These are phyloP conservation scores for Malassezia dermatis DNA, from an alignment of 1,284 basidiomycete genomes.

Conservation along the genomic window DNA sequence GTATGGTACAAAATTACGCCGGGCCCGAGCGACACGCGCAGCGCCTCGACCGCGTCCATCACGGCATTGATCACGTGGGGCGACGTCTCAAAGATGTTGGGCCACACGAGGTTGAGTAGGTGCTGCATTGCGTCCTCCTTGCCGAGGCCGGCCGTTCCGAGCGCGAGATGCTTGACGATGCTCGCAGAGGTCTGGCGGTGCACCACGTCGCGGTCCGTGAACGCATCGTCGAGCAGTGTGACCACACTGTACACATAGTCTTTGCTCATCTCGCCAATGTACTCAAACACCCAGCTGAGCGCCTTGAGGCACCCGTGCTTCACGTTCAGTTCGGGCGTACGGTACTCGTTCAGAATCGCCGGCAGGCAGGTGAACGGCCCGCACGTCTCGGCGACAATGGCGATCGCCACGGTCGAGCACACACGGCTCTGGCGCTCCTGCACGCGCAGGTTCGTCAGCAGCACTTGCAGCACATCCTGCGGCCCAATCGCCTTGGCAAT, in stretches of 20 bases:
- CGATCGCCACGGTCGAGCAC: constrained; percentile 95
- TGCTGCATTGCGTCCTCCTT: constrained; percentile 97
- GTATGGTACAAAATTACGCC: constrained; percentile 77
- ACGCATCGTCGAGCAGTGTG: constrained; percentile 91
- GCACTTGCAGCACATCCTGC: constrained; percentile 90
- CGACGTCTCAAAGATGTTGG: constrained; percentile 94
- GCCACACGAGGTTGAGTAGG: constrained; percentile 96
- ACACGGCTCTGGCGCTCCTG: constrained; percentile 99
- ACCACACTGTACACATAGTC: constrained; percentile 96
- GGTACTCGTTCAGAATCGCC: constrained; percentile 95
- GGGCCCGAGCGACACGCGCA: constrained; percentile 88
- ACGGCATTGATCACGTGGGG: constrained; percentile 89
- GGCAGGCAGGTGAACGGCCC: constrained; percentile 98
- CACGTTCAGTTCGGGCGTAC: constrained; percentile 88
- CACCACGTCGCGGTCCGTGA: constrained; percentile 94
- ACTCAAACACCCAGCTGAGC: constrained; percentile 95
- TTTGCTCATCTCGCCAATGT: constrained; percentile 98
- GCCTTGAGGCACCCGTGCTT: constrained; percentile 99
- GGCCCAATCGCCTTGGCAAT: constrained; percentile 99
- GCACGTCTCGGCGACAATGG: constrained; percentile 70
- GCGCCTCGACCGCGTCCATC: constrained; percentile 71
- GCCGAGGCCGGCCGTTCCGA: constrained; percentile 90
- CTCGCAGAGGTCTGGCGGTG: constrained; percentile 96
- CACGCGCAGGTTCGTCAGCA: constrained; percentile 90
- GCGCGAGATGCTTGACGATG: constrained; percentile 96